These are phyloP conservation scores for Quercus tomentella DNA, from an alignment of 331 rosid genomes.

Conservation along the genomic window DNA sequence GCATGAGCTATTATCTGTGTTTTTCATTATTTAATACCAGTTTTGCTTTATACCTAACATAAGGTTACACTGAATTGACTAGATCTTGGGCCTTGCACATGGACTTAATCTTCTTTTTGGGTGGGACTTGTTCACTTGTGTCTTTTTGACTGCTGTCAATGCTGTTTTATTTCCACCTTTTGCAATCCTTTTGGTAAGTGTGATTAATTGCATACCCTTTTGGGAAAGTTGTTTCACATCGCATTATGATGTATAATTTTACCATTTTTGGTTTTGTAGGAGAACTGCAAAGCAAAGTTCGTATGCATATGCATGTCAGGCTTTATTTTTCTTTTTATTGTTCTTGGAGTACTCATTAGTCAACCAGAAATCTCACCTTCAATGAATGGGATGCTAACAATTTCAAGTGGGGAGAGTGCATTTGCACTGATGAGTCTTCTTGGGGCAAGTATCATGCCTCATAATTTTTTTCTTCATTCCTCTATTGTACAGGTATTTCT, in stretches of 20 bases:
- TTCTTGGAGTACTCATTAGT: constrained; percentile 63
- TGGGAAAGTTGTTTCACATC: not conserved
- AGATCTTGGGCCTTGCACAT: constrained; percentile 87
- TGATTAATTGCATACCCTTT: constrained; percentile 7
- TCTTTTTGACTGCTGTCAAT: constrained; percentile 68
- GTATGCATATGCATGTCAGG: constrained; percentile 55
- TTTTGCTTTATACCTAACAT: constrained; percentile 5
- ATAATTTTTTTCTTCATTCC: constrained; percentile 89
- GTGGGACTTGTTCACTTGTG: constrained; percentile 96
- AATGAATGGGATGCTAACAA: constrained; percentile 59
- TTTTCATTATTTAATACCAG: constrained; percentile 3
- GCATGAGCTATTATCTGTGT: not conserved
- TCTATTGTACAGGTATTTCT: constrained; percentile 81
- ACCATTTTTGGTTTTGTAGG: constrained; percentile 46
- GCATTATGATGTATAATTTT: constrained; percentile 5
- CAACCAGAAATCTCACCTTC: constrained; percentile 63
- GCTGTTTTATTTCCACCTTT: constrained; percentile 61
- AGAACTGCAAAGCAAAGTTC: constrained; percentile 53
- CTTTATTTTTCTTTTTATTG: constrained; percentile 49
- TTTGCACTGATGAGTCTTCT: constrained; percentile 89
- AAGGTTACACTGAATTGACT: constrained; percentile 34
- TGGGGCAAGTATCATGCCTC: constrained; percentile 94
- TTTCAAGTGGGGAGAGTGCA: constrained; percentile 78
- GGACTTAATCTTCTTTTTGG: constrained; percentile 88
- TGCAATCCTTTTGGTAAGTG: constrained; percentile 69